These are phyloP conservation scores for Colletotrichum scovillei DNA, from an alignment of 2,329 filamentous ascomycete genomes.

Conservation along the genomic window DNA sequence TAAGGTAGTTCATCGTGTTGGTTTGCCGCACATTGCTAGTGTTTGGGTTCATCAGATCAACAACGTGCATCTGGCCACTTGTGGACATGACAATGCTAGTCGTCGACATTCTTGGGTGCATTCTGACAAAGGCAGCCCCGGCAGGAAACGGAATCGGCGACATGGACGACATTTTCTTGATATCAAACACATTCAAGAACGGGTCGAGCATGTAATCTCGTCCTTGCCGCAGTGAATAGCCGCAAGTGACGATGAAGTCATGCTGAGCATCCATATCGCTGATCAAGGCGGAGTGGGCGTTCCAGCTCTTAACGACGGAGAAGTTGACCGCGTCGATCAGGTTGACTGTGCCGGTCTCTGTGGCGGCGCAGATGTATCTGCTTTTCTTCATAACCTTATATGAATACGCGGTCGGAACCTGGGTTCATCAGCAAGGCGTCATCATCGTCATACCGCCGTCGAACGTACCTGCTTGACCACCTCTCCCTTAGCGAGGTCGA, in stretches of 20 bases:
- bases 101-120: constrained; percentile 96
- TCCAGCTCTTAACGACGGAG: constrained; percentile 86
- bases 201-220: constrained; percentile 86
- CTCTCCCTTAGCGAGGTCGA: constrained; percentile 76
- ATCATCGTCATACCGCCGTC: background rate
- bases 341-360: constrained; percentile 83
- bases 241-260: constrained; percentile 95
- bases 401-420: constrained; percentile 78
- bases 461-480: constrained; percentile 72
- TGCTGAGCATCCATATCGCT: constrained; percentile 98
- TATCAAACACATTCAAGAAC: constrained; percentile 93
- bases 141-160: constrained; percentile 93
- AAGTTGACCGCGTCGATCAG: constrained; percentile 85
- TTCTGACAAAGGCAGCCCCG: constrained; percentile 92
- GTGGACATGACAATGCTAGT: constrained; percentile 95
- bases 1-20: constrained; percentile 77
- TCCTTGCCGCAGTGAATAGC: constrained; percentile 84
- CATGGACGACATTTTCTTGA: constrained; percentile 89
- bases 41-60: constrained; percentile 94
- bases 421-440: constrained; percentile 44
- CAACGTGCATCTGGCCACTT: constrained; percentile 92
- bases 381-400: constrained; percentile 94
- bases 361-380: constrained; percentile 92
- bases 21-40: constrained; percentile 87
- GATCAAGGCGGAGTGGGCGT: constrained; percentile 87